These are phyloP conservation scores for Chrysanthemum makinoi DNA, from an alignment of 129 eudicot genomes.

Conservation along the genomic window DNA sequence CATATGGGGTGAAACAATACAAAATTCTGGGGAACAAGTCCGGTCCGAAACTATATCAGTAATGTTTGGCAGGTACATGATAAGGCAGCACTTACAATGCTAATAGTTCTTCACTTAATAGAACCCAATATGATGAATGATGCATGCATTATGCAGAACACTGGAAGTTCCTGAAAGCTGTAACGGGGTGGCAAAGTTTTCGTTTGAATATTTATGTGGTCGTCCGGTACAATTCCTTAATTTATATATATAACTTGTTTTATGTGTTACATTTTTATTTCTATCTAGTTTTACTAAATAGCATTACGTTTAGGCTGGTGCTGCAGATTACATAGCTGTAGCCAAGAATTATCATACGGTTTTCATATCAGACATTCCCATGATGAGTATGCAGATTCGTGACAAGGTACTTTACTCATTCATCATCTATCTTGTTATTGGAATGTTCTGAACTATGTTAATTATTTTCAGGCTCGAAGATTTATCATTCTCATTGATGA, in stretches of 20 bases:
- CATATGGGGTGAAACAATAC: slow-evolving; percentile 55
- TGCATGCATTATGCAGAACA: slow-evolving; percentile 50
- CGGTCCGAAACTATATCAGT: slow-evolving; percentile 59
- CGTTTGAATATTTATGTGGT: slow-evolving; percentile 85
- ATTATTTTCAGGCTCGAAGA: slow-evolving; percentile 79
- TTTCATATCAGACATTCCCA: slow-evolving; percentile 79
- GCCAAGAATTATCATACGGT: slow-evolving; percentile 84
- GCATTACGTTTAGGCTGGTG: slow-evolving; percentile 62
- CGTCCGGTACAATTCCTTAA: slow-evolving; percentile 63
- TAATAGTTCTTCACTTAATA: slow-evolving; percentile 3
- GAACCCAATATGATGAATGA: slow-evolving; percentile 9
- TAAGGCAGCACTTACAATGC: slow-evolving; percentile 21
- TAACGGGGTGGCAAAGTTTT: slow-evolving; percentile 82
- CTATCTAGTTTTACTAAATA: slow-evolving; percentile 15
- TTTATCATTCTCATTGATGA: slow-evolving; percentile 95
- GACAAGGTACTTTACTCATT: slow-evolving; percentile 66
- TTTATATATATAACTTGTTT: not conserved
- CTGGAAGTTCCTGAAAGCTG: slow-evolving; percentile 84
- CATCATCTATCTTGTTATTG: not conserved
- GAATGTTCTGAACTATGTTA: slow-evolving; percentile 1
- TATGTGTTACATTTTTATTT: not conserved
- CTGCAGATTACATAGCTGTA: slow-evolving; percentile 94
- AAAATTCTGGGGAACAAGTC: slow-evolving; percentile 50
- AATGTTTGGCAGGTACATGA: slow-evolving; percentile 93
- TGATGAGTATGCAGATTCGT: slow-evolving; percentile 96